These are phyloP conservation scores for Penicillium subrubescens DNA, from an alignment of 495 filamentous ascomycete genomes.

Conservation along the genomic window DNA sequence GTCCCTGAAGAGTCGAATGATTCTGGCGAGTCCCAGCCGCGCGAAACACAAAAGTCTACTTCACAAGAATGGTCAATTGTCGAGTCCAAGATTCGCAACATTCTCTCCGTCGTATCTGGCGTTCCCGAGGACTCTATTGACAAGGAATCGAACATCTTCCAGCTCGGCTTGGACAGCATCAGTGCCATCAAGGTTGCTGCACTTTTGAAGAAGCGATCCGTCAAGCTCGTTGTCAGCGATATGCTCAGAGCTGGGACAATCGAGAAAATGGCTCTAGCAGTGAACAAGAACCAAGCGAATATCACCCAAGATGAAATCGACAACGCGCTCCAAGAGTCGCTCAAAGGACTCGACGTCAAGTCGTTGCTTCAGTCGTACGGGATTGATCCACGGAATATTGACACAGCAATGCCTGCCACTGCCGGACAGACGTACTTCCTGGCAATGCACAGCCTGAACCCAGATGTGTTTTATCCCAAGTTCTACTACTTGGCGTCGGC, in stretches of 20 bases:
- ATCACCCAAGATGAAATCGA: slow-evolving; percentile 12
- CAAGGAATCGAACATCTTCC: slow-evolving; percentile 71
- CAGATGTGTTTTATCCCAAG: slow-evolving; percentile 33
- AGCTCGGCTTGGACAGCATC: slow-evolving; percentile 88
- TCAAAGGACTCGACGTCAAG: slow-evolving; percentile 22
- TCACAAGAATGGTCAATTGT: slow-evolving; percentile 20
- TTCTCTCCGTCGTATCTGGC: slow-evolving; percentile 65
- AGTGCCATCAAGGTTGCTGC: slow-evolving; percentile 65
- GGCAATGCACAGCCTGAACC: slow-evolving; percentile 32
- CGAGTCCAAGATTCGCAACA: slow-evolving; percentile 58
- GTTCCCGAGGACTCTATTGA: slow-evolving; percentile 61
- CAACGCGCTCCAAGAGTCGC: slow-evolving; percentile 17
- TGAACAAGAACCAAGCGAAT: slow-evolving; percentile 15
- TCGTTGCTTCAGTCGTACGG: slow-evolving; percentile 21
- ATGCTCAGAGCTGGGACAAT: slow-evolving; percentile 40
- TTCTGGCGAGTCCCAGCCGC: neutral
- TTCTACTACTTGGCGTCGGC: slow-evolving; percentile 30
- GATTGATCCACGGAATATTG: slow-evolving; percentile 21
- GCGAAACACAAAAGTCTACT: neutral
- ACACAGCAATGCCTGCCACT: slow-evolving; percentile 29
- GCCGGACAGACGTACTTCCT: slow-evolving; percentile 40
- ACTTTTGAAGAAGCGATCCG: slow-evolving; percentile 34
- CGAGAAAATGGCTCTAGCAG: slow-evolving; percentile 31
- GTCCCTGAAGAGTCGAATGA: slow-evolving; percentile 22
- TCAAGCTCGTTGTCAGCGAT: slow-evolving; percentile 35